phyloP scores from a whole-genome alignment of 1,284 basidiomycete species.

The Cryptococcus deneoformans region DNA sequence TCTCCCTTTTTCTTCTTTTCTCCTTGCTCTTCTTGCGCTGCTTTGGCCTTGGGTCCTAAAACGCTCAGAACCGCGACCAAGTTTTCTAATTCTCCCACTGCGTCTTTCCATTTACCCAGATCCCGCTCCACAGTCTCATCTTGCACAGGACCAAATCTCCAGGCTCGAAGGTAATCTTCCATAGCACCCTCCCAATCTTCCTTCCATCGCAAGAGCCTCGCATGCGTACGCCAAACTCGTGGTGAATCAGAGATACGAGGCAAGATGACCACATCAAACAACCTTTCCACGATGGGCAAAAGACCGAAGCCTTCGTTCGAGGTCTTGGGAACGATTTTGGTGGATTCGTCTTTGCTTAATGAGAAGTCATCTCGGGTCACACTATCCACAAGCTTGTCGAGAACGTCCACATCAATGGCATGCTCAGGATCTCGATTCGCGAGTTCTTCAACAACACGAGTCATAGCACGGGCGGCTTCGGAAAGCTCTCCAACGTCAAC shows the following conservation, averaged over 20 bases:
- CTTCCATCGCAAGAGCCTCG: slow-evolving; percentile 71
- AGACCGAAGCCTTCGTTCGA: slow-evolving; percentile 68
- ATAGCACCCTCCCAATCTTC: slow-evolving; percentile 70
- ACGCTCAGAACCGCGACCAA: slow-evolving; percentile 78
- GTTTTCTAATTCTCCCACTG: slow-evolving; percentile 72
- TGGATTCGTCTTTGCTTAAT: slow-evolving; percentile 39
- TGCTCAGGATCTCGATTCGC: slow-evolving; percentile 61
- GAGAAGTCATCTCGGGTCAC: slow-evolving; percentile 61
- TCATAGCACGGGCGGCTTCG: slow-evolving; percentile 81
- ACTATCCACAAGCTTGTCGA: slow-evolving; percentile 82
- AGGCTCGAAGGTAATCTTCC: slow-evolving; percentile 77
- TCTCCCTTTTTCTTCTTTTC: slow-evolving; percentile 50
- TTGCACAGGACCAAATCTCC: slow-evolving; percentile 69
- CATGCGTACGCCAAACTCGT: slow-evolving; percentile 76
- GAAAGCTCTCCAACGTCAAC: slow-evolving; percentile 89
- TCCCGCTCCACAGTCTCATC: slow-evolving; percentile 65
- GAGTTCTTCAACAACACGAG: slow-evolving; percentile 73
- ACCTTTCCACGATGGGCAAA: slow-evolving; percentile 58
- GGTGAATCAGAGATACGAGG: slow-evolving; percentile 67
- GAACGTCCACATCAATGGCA: slow-evolving; percentile 75
- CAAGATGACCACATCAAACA: slow-evolving; percentile 75
- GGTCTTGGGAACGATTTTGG: slow-evolving; percentile 30
- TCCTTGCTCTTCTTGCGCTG: slow-evolving; percentile 15
- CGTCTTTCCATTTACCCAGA: slow-evolving; percentile 64
- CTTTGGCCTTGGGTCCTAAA: slow-evolving; percentile 64